Conservation (phyloP, 148 eudicot genomes). For the Nyssa sinensis region DNA sequence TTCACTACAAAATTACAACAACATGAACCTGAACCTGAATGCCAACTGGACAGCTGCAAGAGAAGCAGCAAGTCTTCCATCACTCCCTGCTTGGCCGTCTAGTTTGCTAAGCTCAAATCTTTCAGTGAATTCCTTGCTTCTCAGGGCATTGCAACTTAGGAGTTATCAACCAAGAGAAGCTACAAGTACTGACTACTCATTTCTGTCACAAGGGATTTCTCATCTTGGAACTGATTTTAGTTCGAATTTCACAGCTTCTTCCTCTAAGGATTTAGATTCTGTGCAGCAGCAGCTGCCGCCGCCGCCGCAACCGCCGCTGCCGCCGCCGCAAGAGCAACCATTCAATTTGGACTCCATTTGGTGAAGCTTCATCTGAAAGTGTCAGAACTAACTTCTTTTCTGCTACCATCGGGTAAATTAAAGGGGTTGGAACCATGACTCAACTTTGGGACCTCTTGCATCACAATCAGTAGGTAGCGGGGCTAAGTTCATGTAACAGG, state of each 20-base stretch:
- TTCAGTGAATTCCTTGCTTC: constrained; percentile 63
- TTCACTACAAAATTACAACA: constrained; percentile 25
- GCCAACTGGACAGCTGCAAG: constrained; percentile 42
- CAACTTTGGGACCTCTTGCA: neutral
- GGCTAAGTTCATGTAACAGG: neutral
- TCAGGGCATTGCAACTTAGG: constrained; percentile 65
- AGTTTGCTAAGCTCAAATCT: constrained; percentile 50
- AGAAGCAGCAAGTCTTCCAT: constrained; percentile 24
- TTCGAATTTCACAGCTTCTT: constrained; percentile 34
- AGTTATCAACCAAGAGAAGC: constrained; percentile 39
- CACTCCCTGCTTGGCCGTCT: constrained; percentile 47
- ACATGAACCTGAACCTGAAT: constrained; percentile 33
- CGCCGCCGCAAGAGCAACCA: constrained; percentile 57
- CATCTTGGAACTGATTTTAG: constrained; percentile 28
- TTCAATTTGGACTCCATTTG: constrained; percentile 84
- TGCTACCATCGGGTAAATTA: no score
- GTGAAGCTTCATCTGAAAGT: constrained; percentile 28
- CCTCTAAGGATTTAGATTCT: constrained; percentile 32
- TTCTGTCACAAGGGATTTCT: constrained; percentile 38
- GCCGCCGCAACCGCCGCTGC: no score
- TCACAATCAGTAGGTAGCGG: neutral
- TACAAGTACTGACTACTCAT: constrained; percentile 30
- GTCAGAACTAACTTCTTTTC: neutral
- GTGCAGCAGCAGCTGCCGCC: constrained; percentile 40
- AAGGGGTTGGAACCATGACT: neutral